Conservation (phyloP, 345 rosid genomes). For the Anastatica hierochuntica region DNA sequence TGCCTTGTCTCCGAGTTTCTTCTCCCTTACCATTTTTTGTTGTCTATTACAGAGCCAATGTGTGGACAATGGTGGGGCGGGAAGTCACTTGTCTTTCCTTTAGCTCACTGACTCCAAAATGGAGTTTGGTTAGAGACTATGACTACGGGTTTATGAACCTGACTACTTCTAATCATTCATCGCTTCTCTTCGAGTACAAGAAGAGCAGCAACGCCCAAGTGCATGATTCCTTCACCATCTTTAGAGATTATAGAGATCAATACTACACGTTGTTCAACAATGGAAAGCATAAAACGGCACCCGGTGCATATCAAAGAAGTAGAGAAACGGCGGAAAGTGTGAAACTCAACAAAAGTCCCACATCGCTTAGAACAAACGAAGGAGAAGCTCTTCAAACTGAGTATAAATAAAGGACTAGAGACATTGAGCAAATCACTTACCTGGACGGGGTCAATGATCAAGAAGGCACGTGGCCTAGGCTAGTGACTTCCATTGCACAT, state of each 20-base stretch:
- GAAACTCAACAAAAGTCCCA: background rate
- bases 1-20: too few species aligned
- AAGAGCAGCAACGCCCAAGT: slow-evolving; percentile 63
- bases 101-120: slow-evolving; percentile 33
- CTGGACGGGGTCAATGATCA: slow-evolving; percentile 35
- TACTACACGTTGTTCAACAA: background rate
- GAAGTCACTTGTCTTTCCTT: slow-evolving; percentile 51
- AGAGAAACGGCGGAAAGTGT: background rate
- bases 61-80: slow-evolving; percentile 74
- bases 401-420: background rate
- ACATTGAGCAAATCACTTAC: background rate
- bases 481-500: slow-evolving; percentile 29
- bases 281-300: background rate
- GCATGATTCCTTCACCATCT: slow-evolving; percentile 65
- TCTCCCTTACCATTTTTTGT: too few species aligned
- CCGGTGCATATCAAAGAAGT: background rate
- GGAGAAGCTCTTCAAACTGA: background rate
- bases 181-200: slow-evolving; percentile 69
- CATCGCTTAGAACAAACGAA: background rate
- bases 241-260: slow-evolving; percentile 66
- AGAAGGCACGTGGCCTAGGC: slow-evolving; percentile 25
- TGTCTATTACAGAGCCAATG: too few species aligned
- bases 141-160: slow-evolving; percentile 73
- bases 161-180: slow-evolving; percentile 60
- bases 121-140: slow-evolving; percentile 69